Evolutionary conservation across 1,284 basidiomycete species (phyloP).

Genomic region (Sporisorium iseilematis-ciliati): DNA sequence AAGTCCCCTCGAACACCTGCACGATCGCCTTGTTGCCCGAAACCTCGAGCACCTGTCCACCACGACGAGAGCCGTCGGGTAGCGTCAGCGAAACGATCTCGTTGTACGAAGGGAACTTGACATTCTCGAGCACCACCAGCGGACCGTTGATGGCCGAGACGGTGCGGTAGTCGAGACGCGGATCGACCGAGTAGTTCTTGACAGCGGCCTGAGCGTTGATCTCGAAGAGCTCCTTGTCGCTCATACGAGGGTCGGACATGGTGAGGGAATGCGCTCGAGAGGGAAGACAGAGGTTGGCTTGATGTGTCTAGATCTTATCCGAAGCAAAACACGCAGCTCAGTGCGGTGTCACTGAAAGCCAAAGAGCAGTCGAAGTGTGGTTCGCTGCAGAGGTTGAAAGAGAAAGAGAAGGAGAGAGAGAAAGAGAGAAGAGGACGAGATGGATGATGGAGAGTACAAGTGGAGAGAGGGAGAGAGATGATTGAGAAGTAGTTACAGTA

Average conservation of each 20-base stretch:
- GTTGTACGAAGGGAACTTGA: constrained; percentile 99
- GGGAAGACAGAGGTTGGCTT: not conserved
- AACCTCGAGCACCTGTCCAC: constrained; percentile 97
- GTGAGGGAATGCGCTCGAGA: constrained; percentile 3
- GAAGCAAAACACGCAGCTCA: not conserved
- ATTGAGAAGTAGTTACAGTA: not conserved
- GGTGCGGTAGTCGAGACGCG: constrained; percentile 93
- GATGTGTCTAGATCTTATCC: too few relatives aligned
- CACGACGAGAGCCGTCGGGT: constrained; percentile 93
- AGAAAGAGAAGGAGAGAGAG: not conserved
- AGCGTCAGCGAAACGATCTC: constrained; percentile 97
- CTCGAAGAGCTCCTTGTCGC: constrained; percentile 80
- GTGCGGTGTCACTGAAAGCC: too few relatives aligned
- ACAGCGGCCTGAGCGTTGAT: constrained; percentile 87
- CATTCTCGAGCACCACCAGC: constrained; percentile 96
- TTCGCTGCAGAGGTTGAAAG: not conserved
- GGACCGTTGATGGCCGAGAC: constrained; percentile 93
- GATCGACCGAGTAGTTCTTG: constrained; percentile 75
- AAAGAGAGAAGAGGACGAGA: not conserved
- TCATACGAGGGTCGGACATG: constrained; percentile 70
- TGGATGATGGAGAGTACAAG: not conserved
- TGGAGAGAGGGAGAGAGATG: not conserved
- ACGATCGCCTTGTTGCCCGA: constrained; percentile 99
- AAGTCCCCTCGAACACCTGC: constrained; percentile 96
- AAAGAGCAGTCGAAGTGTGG: not conserved